Percentiles rank a stretch among this genome's conserved stretches.
These are phyloP conservation scores for Aspergillus transmontanensis DNA, from an alignment of 2,329 filamentous ascomycete genomes.

Conservation along the genomic window DNA sequence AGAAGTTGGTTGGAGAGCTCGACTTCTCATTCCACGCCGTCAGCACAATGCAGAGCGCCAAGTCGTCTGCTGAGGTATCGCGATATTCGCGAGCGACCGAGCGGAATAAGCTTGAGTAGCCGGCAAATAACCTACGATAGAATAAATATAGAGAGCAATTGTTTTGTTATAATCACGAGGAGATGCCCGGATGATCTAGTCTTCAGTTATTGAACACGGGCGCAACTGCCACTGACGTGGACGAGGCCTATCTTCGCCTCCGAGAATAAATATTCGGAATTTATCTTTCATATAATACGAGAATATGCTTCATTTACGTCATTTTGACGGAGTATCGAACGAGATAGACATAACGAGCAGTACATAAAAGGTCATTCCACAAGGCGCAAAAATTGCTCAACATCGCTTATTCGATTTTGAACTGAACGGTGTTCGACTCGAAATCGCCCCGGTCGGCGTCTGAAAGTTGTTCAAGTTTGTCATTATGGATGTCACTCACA, in stretches of 20 bases:
- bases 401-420: background rate
- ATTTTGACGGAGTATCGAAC: background rate
- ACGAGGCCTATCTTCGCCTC: background rate
- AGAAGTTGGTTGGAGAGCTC: conserved; percentile 70
- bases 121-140: background rate
- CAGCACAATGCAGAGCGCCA: conserved; percentile 31
- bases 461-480: conserved; percentile 1
- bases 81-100: conserved; percentile 24
- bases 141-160: background rate
- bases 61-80: conserved; percentile 29
- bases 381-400: background rate
- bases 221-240: background rate
- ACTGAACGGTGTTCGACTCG: background rate
- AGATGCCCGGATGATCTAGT: background rate
- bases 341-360: background rate
- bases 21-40: conserved; percentile 71
- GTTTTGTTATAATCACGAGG: background rate
- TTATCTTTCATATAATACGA: background rate
- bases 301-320: background rate
- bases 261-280: background rate
- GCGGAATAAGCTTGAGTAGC: conserved; percentile 33
- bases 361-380: background rate
- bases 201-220: no score
- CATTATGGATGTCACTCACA: background rate
- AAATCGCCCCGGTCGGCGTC: background rate